Conservation (phyloP, 805 yeast genomes). For the Zygosaccharomyces lentus region DNA sequence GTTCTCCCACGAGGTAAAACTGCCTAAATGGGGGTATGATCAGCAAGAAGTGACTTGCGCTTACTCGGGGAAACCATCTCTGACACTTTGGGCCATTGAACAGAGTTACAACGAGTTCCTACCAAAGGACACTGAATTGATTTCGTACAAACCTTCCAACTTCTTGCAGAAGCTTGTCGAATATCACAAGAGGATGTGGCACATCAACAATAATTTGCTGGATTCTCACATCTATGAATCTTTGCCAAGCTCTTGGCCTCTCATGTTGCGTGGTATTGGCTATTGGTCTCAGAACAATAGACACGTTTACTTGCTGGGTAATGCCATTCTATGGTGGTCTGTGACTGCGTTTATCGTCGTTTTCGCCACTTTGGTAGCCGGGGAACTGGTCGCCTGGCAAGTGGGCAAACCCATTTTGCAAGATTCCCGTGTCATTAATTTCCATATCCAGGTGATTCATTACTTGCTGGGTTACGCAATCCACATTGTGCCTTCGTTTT, state of each 20-base stretch:
- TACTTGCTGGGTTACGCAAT: constrained; percentile 66
- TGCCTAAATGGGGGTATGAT: constrained; percentile 80
- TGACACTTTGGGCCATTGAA: constrained; percentile 72
- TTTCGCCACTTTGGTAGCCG: constrained; percentile 44
- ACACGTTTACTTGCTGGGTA: constrained; percentile 71
- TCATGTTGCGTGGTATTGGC: constrained; percentile 70
- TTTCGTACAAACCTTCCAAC: constrained; percentile 50
- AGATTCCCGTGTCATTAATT: constrained; percentile 56
- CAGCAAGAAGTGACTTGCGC: constrained; percentile 87
- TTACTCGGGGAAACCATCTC: constrained; percentile 55
- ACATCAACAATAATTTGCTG: constrained; percentile 63
- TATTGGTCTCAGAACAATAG: constrained; percentile 58
- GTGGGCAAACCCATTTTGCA: constrained; percentile 47
- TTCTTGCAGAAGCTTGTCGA: constrained; percentile 61
- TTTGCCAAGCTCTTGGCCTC: constrained; percentile 69
- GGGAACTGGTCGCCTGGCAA: constrained; percentile 60
- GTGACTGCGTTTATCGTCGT: constrained; percentile 49
- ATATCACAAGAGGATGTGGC: constrained; percentile 73
- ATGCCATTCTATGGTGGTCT: constrained; percentile 78
- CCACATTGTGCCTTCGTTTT: constrained; percentile 70
- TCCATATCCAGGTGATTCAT: constrained; percentile 57
- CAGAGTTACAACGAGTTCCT: constrained; percentile 52
- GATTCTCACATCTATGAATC: constrained; percentile 71
- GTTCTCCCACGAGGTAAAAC: constrained; percentile 68
- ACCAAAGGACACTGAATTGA: constrained; percentile 42